A percentile compares a stretch with the other conserved stretches of the same genome.
phyloP scores from a whole-genome alignment of 225 moss, liverwort and hornwort genomes.

The Ulota crispa region DNA sequence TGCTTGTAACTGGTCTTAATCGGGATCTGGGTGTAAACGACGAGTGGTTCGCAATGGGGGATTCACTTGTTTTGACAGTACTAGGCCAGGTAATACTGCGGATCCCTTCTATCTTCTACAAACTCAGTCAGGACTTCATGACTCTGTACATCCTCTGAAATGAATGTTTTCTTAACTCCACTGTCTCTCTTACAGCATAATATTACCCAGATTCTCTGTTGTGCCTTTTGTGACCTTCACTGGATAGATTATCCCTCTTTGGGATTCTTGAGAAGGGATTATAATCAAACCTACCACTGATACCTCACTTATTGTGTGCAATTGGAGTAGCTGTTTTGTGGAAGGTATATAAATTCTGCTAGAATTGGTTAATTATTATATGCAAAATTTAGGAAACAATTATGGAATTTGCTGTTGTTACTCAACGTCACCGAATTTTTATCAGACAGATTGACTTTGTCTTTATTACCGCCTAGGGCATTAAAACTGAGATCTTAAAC shows the following conservation, averaged over 20 bases:
- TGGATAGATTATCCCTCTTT: neutral
- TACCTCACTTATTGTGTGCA: neutral
- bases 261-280: neutral
- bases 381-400: neutral
- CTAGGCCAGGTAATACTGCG: slow-evolving; percentile 72
- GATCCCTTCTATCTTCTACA: neutral
- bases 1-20: slow-evolving; percentile 84
- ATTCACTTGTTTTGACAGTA: slow-evolving; percentile 87
- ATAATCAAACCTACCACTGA: neutral
- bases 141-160: neutral
- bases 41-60: slow-evolving; percentile 98
- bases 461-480: neutral
- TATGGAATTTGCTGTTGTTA: neutral
- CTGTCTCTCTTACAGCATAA: neutral
- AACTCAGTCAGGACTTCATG: neutral
- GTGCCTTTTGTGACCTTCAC: neutral
- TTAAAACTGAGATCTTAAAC: neutral
- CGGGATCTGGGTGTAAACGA: slow-evolving; percentile 80
- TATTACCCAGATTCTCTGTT: neutral
- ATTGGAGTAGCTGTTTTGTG: neutral
- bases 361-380: neutral
- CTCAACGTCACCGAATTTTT: neutral
- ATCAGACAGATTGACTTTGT: neutral
- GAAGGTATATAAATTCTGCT: neutral
- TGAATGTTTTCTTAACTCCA: neutral